These are phyloP conservation scores for Suillus sp. DNA, from an alignment of 768 basidiomycete genomes.

Conservation along the genomic window DNA sequence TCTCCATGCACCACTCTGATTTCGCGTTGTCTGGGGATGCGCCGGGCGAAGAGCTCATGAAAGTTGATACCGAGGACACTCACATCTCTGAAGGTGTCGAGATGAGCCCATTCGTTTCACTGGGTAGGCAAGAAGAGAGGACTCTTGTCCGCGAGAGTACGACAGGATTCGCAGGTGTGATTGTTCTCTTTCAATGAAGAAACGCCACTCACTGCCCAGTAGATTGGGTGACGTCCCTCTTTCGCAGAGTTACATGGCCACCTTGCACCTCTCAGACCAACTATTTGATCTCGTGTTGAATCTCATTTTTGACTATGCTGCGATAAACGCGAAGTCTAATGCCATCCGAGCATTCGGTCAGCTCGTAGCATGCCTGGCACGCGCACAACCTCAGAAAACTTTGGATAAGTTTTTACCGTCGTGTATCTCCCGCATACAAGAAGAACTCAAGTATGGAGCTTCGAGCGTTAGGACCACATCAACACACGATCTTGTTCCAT, in stretches of 20 bases:
- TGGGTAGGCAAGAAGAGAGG: conserved; percentile 69
- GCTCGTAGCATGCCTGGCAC: conserved; percentile 80
- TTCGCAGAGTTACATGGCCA: conserved; percentile 79
- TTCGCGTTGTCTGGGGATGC: conserved; percentile 55
- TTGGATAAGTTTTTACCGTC: conserved; percentile 80
- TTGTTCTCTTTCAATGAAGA: not conserved
- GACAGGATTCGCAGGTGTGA: conserved; percentile 71
- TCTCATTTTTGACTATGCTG: conserved; percentile 83
- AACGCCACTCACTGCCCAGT: conserved; percentile 11
- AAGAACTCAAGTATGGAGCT: conserved; percentile 88
- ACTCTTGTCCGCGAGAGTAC: conserved; percentile 76
- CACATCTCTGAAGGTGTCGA: conserved; percentile 54
- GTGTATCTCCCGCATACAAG: conserved; percentile 74
- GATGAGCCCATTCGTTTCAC: conserved; percentile 33
- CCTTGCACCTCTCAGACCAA: conserved; percentile 60
- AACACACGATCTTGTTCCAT: conserved; percentile 69
- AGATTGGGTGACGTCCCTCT: conserved; percentile 84
- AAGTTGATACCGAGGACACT: conserved; percentile 47
- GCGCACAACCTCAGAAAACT: conserved; percentile 73
- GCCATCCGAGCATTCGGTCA: conserved; percentile 90
- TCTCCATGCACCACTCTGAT: conserved; percentile 63
- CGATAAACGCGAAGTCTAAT: conserved; percentile 88
- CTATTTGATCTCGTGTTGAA: conserved; percentile 87
- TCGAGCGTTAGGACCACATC: conserved; percentile 84
- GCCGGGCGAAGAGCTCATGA: conserved; percentile 56